phyloP scores from a whole-genome alignment of 2,329 filamentous ascomycete species.

The Exophiala mesophila region DNA sequence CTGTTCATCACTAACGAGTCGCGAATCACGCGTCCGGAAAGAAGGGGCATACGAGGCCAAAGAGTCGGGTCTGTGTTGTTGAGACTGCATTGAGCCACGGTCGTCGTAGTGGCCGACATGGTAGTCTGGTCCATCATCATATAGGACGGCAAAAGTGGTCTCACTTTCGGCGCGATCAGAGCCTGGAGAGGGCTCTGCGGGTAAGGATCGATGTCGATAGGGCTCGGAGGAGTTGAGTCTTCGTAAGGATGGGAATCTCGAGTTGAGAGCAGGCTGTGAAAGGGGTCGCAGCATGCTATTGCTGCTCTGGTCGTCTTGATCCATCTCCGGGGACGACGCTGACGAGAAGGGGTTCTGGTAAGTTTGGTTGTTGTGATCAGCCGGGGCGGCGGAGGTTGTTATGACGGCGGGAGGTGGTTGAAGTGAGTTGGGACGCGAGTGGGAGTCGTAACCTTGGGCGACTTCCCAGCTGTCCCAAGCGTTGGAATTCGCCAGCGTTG shows the following conservation, averaged over 20 bases:
- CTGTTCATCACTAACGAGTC: conserved; percentile 23
- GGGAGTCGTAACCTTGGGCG: conserved; percentile 23
- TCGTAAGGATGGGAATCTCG: conserved; percentile 27
- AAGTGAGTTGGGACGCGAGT: conserved; percentile 14
- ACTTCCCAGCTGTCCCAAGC: conserved; percentile 26
- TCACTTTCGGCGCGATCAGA: conserved; percentile 27
- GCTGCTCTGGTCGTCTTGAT: conserved; percentile 22
- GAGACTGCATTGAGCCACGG: conserved; percentile 19
- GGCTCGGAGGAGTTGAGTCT: conserved; percentile 25
- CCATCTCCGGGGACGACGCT: conserved; percentile 15
- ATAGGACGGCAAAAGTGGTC: conserved; percentile 27
- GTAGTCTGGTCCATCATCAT: conserved; percentile 27
- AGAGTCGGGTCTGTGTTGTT: conserved; percentile 22
- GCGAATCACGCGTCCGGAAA: conserved; percentile 26
- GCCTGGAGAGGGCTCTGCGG: conserved; percentile 23
- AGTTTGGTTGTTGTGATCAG: conserved; percentile 8
- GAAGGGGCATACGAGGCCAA: conserved; percentile 26
- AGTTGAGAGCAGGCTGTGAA: conserved; percentile 24
- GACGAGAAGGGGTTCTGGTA: not conserved
- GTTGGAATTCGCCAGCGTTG: conserved; percentile 20
- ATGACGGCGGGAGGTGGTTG: conserved; percentile 6
- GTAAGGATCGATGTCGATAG: conserved; percentile 26
- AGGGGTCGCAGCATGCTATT: conserved; percentile 23
- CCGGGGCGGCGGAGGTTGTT: conserved; percentile 7
- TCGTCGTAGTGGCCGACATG: conserved; percentile 27